Evolutionary conservation across 148 eudicot genomes (phyloP).

Genomic region (Silene latifolia): DNA sequence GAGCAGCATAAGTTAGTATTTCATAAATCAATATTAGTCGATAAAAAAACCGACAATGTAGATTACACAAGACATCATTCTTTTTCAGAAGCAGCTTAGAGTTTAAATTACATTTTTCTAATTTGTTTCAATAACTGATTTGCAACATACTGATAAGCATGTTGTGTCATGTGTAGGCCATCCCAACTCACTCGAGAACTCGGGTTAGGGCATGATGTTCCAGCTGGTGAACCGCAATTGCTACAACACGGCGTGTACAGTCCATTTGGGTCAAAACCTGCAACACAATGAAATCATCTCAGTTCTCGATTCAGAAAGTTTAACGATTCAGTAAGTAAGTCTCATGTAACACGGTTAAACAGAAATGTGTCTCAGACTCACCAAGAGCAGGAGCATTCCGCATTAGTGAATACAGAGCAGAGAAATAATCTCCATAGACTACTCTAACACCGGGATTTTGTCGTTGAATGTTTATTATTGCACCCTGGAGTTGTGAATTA

Average conservation of each 20-base stretch:
- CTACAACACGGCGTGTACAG: conserved; percentile 28
- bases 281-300: not conserved
- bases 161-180: conserved; percentile 1
- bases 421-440: conserved; percentile 24
- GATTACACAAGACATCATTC: not conserved
- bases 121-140: not conserved
- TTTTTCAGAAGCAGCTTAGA: not conserved
- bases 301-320: too few species aligned
- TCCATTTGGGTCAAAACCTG: conserved; percentile 22
- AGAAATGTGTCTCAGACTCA: not conserved
- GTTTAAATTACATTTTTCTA: not conserved
- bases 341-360: too few species aligned
- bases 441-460: conserved; percentile 15
- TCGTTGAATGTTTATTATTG: conserved; percentile 8
- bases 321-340: too few species aligned
- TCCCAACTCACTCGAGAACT: conserved; percentile 15
- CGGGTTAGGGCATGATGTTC: not conserved
- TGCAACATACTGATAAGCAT: conserved; percentile 6
- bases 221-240: conserved; percentile 7
- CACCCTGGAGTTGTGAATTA: conserved; percentile 16
- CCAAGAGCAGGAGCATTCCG: conserved; percentile 21
- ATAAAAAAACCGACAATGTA: not conserved
- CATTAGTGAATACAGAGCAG: conserved; percentile 22
- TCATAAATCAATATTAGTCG: not conserved
- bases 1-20: not conserved